Base-by-base conservation (phyloP, 2,329 filamentous ascomycete genomes). In the Westerdykella aurantiaca region DNA sequence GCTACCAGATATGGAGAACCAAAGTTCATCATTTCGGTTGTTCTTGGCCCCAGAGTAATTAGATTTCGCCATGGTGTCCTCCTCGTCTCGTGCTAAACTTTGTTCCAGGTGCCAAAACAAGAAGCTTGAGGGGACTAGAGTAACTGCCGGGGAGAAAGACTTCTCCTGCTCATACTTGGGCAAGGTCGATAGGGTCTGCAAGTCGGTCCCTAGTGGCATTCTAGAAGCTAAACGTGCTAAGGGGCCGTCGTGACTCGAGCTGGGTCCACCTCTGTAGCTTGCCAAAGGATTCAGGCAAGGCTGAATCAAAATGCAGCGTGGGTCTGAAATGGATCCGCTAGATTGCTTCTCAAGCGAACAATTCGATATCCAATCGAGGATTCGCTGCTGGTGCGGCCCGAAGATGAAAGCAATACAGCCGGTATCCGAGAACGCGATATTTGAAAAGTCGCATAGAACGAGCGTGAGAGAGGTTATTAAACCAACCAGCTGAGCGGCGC, bases 271-370 rank as follows among this genome's bases (percentile, higher is more conserved):
- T 43, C 23, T 38, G 42, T 41, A 43, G 52, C 55, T 46, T 53
- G 60, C 39, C 55, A 38, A 37, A 43, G 46, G 47, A 47, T 52
- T 50, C 46, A 51, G 54, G 45, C 47, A 48, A 44, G 45, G 49
- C 42, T 47, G 49, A 48, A 51, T 55, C 52, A 47, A 57, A 50
- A 53, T 51, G 49, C 44, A 50, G 50, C 47, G 48, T 31, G 56
- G 53, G 55, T 53, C 50, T 49, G 43, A 46, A 50, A 55, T 52
- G 56, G 53, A 52, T 56, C 55, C 57, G 54, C 60, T 61, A 59
- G 55, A 61, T 58, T 57, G 60, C 44, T 43, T 12, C 25, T 29
- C 48, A 46, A 52, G 51, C 47, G 52, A 55, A 45, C 44, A 54
- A 57, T 50, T 58, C 56, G 49, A 56, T 50, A 46, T 51, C 46